phyloP scores from a whole-genome alignment of 306 rosid species.

The Rubus idaeus region DNA sequence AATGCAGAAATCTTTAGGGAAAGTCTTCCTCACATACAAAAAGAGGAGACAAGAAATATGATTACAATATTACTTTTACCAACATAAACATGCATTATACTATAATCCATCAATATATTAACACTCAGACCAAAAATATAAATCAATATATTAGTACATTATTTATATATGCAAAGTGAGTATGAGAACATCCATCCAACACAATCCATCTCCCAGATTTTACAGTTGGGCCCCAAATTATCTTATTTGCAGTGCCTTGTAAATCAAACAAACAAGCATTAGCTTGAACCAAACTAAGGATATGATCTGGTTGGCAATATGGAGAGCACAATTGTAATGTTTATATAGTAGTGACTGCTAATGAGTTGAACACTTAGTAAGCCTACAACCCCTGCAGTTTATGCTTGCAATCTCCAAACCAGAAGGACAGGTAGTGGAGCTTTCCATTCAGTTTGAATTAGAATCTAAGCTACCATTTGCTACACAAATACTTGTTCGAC shows the following conservation, averaged over 20 bases:
- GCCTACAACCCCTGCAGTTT: constrained; percentile 48
- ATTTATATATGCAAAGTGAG: background rate
- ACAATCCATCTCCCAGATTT: background rate
- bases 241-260: constrained; percentile 36
- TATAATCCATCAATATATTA: constrained; percentile 25
- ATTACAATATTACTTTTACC: constrained; percentile 45
- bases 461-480: constrained; percentile 27
- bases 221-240: constrained; percentile 42
- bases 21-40: constrained; percentile 33
- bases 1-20: constrained; percentile 25
- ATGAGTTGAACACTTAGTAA: constrained; percentile 50
- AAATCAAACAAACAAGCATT: constrained; percentile 32
- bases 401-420: constrained; percentile 41
- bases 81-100: constrained; percentile 36
- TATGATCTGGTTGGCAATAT: constrained; percentile 58
- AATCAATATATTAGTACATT: background rate
- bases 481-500: constrained; percentile 17
- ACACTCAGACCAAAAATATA: background rate
- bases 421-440: constrained; percentile 22
- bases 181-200: constrained; percentile 15
- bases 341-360: constrained; percentile 24
- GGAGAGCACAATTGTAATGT: constrained; percentile 45
- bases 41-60: constrained; percentile 40
- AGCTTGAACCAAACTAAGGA: constrained; percentile 23
- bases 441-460: constrained; percentile 31